These are phyloP conservation scores for Sinapis alba DNA, from an alignment of 441 rosid species.

Conservation along the genomic window DNA sequence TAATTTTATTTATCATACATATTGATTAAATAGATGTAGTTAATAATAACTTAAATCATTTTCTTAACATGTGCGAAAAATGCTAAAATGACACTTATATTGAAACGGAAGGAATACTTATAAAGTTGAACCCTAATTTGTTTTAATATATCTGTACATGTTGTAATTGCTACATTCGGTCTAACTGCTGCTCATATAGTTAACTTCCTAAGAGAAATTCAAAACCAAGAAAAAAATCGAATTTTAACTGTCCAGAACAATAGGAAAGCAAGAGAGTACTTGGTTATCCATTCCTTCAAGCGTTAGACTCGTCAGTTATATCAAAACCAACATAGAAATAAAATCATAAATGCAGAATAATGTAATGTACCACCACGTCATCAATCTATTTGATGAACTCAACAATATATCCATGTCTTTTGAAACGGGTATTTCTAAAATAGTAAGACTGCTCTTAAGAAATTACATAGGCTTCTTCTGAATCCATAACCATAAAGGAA, in stretches of 20 bases:
- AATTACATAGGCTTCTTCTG: background rate
- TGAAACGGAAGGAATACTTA: no score
- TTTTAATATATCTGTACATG: background rate
- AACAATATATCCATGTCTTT: conserved; percentile 15
- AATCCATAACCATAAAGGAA: conserved; percentile 7
- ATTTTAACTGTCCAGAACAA: background rate
- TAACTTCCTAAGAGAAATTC: background rate
- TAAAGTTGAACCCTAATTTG: background rate
- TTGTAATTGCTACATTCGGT: background rate
- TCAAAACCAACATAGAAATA: background rate
- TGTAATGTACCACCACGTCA: conserved; percentile 11
- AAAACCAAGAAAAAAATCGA: background rate
- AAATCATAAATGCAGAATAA: background rate
- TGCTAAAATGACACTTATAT: no score
- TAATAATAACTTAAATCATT: no score
- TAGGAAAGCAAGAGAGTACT: background rate
- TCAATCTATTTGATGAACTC: conserved; percentile 31
- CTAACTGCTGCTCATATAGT: background rate
- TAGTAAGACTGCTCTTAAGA: background rate
- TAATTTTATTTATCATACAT: no score
- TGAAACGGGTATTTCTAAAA: background rate
- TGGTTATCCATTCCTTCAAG: background rate
- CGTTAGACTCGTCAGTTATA: background rate
- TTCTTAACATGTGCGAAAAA: no score
- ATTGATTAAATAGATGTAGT: no score